phyloP scores from a whole-genome alignment of 352 stramenopile species.

The Pythium brachiatum region DNA sequence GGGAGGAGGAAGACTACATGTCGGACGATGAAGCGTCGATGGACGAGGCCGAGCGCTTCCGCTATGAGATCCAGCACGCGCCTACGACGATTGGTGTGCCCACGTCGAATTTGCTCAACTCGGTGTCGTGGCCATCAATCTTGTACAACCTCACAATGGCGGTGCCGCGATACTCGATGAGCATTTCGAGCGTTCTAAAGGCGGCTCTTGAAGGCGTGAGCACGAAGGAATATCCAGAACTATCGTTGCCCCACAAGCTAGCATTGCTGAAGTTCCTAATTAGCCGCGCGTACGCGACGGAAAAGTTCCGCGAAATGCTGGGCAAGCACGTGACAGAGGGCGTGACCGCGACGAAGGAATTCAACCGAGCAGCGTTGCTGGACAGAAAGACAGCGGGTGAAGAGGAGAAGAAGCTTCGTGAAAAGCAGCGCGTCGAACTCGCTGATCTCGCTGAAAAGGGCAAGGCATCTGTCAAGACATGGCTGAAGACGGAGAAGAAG shows the following conservation, averaged over 20 bases:
- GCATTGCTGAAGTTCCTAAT: slow-evolving; percentile 71
- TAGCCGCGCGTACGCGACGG: slow-evolving; percentile 49
- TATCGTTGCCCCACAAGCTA: slow-evolving; percentile 68
- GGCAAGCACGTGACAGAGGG: slow-evolving; percentile 54
- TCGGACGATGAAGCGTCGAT: slow-evolving; percentile 81
- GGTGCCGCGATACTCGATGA: slow-evolving; percentile 65
- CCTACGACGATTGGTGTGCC: slow-evolving; percentile 77
- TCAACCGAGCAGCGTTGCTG: slow-evolving; percentile 59
- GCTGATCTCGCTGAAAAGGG: slow-evolving; percentile 42
- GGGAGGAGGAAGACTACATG: slow-evolving; percentile 83
- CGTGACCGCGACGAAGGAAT: slow-evolving; percentile 68
- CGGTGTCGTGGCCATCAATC: slow-evolving; percentile 77
- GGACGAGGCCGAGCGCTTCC: slow-evolving; percentile 78
- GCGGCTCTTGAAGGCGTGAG: slow-evolving; percentile 45
- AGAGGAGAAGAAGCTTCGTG: slow-evolving; percentile 78
- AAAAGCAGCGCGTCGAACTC: slow-evolving; percentile 71
- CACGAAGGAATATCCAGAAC: slow-evolving; percentile 46
- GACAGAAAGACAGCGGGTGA: slow-evolving; percentile 66
- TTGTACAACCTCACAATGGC: slow-evolving; percentile 61
- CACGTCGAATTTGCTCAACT: slow-evolving; percentile 76
- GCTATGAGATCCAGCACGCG: slow-evolving; percentile 77
- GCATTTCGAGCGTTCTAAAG: slow-evolving; percentile 38
- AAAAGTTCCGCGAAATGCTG: slow-evolving; percentile 62
- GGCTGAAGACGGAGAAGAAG: slow-evolving; percentile 63
- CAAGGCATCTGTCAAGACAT: slow-evolving; percentile 62